Conservation (phyloP, 1,139 yeast genomes). For the Suhomyces bokatorum region DNA sequence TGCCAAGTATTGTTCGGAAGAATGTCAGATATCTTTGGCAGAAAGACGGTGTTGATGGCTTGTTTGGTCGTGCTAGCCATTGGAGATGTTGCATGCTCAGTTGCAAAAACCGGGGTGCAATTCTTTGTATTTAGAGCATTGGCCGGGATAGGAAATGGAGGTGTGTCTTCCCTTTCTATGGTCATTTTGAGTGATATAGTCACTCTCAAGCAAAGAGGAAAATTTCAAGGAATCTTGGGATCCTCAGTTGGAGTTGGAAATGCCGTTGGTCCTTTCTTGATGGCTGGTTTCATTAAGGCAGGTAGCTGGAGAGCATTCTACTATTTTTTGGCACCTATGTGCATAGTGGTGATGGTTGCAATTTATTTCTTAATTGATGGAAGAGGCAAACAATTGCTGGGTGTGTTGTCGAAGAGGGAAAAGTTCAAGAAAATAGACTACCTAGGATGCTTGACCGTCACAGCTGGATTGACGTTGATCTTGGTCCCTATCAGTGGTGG, state of each 20-base stretch:
- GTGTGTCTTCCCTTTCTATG: conserved; percentile 44
- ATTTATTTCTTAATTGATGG: conserved; percentile 30
- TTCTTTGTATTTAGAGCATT: conserved; percentile 44
- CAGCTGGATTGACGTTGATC: conserved; percentile 44
- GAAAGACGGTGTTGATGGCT: conserved; percentile 39
- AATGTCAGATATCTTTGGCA: conserved; percentile 47
- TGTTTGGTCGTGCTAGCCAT: conserved; percentile 38
- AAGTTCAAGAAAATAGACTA: conserved; percentile 49
- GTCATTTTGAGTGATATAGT: conserved; percentile 46
- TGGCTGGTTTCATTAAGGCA: conserved; percentile 50
- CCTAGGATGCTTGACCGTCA: conserved; percentile 47
- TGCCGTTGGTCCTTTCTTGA: conserved; percentile 57
- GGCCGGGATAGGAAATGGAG: conserved; percentile 49
- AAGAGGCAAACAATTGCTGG: conserved; percentile 23
- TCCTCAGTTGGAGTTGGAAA: conserved; percentile 53
- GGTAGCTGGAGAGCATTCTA: conserved; percentile 53
- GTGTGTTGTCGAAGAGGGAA: conserved; percentile 27
- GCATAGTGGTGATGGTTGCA: conserved; percentile 28
- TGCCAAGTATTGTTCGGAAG: conserved; percentile 45
- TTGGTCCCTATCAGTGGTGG: conserved; percentile 56
- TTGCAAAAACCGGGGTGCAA: conserved; percentile 37
- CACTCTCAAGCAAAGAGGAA: conserved; percentile 43
- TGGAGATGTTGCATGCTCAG: conserved; percentile 46
- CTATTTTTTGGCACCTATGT: conserved; percentile 48
- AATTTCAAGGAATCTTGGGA: conserved; percentile 51